These are phyloP conservation scores for Fusarium proliferatum DNA, from an alignment of 2,329 filamentous ascomycete species.

Conservation along the genomic window DNA sequence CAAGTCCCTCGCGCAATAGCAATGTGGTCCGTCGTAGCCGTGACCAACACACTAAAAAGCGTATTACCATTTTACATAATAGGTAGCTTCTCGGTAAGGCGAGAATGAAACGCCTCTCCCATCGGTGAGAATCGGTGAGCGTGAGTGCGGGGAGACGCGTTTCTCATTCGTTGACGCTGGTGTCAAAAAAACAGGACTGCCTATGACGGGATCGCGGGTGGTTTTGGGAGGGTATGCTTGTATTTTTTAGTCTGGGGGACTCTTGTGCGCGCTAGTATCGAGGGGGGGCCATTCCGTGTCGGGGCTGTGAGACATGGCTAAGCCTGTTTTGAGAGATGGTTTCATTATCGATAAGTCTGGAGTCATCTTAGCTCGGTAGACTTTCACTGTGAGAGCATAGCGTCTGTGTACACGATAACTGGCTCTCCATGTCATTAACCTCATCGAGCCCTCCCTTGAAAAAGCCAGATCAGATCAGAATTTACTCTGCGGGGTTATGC, in stretches of 20 bases:
- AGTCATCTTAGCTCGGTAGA: rapidly evolving
- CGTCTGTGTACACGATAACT: background rate
- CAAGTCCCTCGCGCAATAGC: background rate
- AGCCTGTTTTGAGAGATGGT: background rate
- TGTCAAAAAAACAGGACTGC: background rate
- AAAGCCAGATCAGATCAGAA: background rate
- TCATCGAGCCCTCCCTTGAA: background rate
- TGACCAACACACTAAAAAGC: background rate
- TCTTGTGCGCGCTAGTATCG: background rate
- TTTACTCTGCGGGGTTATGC: background rate
- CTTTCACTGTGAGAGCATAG: background rate
- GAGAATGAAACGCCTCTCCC: background rate
- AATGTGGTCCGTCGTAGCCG: background rate
- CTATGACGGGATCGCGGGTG: background rate
- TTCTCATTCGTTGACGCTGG: background rate
- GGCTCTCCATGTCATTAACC: background rate
- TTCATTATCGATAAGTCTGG: background rate
- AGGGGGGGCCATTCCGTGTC: background rate
- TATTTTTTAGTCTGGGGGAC: background rate
- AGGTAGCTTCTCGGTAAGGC: background rate
- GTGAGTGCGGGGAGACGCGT: background rate
- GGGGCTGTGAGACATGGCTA: background rate
- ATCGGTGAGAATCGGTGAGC: conserved; percentile 6
- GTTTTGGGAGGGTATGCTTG: background rate
- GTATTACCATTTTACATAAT: background rate